Evolutionary conservation across 345 rosid species (phyloP), one percentile per base, ranked within the genome.

Genomic region (Pistacia atlantica): DNA sequence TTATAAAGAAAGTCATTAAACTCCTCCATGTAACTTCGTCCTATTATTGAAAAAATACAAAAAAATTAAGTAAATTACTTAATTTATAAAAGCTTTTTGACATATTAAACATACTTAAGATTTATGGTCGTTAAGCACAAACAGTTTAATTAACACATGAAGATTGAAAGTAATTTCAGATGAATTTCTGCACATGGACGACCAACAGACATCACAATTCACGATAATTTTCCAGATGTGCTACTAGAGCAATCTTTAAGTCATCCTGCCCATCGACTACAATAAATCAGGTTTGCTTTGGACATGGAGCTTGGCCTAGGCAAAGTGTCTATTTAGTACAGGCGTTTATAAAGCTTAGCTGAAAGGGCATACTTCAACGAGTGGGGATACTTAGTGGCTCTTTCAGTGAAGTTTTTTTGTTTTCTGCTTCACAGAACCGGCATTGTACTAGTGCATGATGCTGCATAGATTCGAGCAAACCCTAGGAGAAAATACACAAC

Each of bases 101-200:
- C 42, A 38, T 38, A 38, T 38, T 38, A 38, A 52, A 7, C 17
- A 69, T 35, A 17, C 60, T 10, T 3, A 17, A 69, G 33, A 56
- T 71, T 71, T 31, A 42, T 42, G 1, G 4, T 45, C 8, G 25
- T 18, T 17, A 60, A 46, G 66, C 38, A 60, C 75, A 46, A 46
- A 60, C 58, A 60, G 18, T 61, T 13, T 3, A n/a, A 48, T 48
- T 18, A 49, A 51, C 18, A 7, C 13, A 60, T 22, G 25, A 25
- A 72, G 56, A 71, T 14, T 60, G 67, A 59, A 38, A 59, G n/a
- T 59, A 58, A 59, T 59, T 5, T 59, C 56, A 45, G 75, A 72
- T 10, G 14, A 45, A 71, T 49, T 64, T 56, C 60, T 17, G 14
- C 48, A 4, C 9, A 31, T 20, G 42, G 65, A 48, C 25, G 54